phyloP scores from a whole-genome alignment of 345 rosid genomes.

The Lepidium didymum region DNA sequence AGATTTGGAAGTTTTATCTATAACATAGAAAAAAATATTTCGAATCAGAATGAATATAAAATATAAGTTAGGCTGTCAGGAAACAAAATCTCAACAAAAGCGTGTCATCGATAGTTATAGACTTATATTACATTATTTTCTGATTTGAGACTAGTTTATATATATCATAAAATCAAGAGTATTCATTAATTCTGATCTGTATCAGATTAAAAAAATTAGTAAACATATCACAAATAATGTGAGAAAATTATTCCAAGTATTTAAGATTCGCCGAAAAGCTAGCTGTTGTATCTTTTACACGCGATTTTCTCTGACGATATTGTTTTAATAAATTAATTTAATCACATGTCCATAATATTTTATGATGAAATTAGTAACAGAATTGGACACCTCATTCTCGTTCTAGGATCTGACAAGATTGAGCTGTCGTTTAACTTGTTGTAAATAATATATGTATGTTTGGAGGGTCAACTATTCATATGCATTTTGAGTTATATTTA shows the following conservation, averaged over 20 bases:
- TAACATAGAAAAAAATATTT: neutral
- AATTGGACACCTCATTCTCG: constrained; percentile 14
- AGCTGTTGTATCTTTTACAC: neutral
- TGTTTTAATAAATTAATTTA: neutral
- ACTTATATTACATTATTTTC: too few species aligned
- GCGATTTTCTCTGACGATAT: neutral
- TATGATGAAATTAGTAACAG: neutral
- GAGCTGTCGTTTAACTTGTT: constrained; percentile 16
- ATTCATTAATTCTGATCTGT: neutral
- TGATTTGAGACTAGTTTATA: neutral
- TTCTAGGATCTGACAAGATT: constrained; percentile 8
- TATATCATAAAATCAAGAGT: neutral
- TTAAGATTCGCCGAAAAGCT: neutral
- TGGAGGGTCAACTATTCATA: constrained; percentile 18
- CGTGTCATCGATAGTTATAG: neutral
- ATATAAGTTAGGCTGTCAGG: neutral
- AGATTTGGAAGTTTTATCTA: neutral
- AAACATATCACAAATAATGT: neutral
- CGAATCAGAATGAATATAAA: neutral
- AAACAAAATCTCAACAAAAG: neutral
- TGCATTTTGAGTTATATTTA: neutral
- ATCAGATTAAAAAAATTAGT: neutral
- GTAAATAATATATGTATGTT: neutral
- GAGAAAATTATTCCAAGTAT: neutral
- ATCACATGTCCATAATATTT: constrained; percentile 11